Evolutionary conservation across 139 green algal species (phyloP).

Genomic region (Chlamydomonas schloesseri): DNA sequence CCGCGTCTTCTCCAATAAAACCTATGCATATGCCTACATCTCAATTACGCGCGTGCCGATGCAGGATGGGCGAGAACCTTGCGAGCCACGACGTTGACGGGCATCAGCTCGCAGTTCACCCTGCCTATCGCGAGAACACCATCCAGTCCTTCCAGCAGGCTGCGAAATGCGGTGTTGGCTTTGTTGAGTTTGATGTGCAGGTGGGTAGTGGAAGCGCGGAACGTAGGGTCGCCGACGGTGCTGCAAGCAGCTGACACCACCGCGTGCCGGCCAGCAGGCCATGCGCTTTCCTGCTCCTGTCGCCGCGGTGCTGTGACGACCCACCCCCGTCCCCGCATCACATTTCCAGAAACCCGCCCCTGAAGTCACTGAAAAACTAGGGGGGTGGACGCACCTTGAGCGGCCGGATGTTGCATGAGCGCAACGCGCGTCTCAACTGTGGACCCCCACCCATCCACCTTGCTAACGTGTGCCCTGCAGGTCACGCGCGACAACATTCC

Average conservation of each 20-base stretch:
- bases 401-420: no score
- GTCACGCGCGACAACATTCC: conserved; percentile 81
- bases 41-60: neutral
- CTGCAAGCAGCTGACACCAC: neutral
- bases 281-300: neutral
- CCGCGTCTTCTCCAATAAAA: no score
- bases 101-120: neutral
- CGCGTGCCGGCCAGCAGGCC: neutral
- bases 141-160: conserved; percentile 78
- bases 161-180: conserved; percentile 73
- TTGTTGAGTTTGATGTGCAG: conserved; percentile 92
- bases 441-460: no score
- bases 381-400: no score
- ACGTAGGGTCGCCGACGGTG: no score
- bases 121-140: conserved; percentile 85
- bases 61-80: conserved; percentile 78
- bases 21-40: no score
- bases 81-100: conserved; percentile 20
- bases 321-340: no score
- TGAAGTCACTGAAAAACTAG: no score
- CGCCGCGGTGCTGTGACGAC: no score
- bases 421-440: no score
- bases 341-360: no score
- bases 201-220: neutral
- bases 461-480: no score